Evolutionary conservation across 495 filamentous ascomycete genomes (phyloP).

Genomic region (Usnea hakonensis): DNA sequence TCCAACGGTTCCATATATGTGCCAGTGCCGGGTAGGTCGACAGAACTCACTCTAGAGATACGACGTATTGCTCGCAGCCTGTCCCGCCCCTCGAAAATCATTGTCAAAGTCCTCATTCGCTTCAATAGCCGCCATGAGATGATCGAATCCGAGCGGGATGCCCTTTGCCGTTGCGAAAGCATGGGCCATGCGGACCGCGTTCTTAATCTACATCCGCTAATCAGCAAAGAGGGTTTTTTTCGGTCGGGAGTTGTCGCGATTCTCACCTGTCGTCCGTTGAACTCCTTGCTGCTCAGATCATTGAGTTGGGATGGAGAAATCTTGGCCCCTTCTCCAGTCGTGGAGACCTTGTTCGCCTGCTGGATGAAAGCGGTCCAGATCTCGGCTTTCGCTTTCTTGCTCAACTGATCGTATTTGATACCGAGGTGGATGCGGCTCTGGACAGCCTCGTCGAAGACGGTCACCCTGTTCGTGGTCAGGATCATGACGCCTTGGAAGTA

Average conservation of each 20-base stretch:
- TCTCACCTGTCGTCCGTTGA: slow-evolving; percentile 24
- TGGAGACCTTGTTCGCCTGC: slow-evolving; percentile 14
- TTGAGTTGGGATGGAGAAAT: slow-evolving; percentile 9
- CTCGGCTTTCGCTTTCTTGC: slow-evolving; percentile 19
- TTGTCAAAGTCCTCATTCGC: slow-evolving; percentile 23
- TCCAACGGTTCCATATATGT: background rate
- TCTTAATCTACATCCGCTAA: slow-evolving; percentile 12
- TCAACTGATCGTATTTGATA: slow-evolving; percentile 22
- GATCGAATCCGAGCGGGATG: slow-evolving; percentile 20
- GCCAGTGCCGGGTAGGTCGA: background rate
- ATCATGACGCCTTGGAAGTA: slow-evolving; percentile 54
- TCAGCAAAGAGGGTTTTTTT: background rate
- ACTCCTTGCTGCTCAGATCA: slow-evolving; percentile 14
- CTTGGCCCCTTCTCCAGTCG: slow-evolving; percentile 5
- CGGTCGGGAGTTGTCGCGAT: background rate
- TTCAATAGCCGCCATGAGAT: slow-evolving; percentile 18
- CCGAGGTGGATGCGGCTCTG: slow-evolving; percentile 44
- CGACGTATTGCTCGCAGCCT: slow-evolving; percentile 12
- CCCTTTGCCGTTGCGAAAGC: slow-evolving; percentile 17
- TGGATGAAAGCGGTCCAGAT: slow-evolving; percentile 22
- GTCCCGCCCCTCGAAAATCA: slow-evolving; percentile 15
- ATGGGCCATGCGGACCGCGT: slow-evolving; percentile 22
- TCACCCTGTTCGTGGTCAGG: slow-evolving; percentile 47
- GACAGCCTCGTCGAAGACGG: slow-evolving; percentile 45
- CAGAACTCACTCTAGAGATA: background rate